Percentiles rank a stretch among this genome's conserved stretches.
Evolutionary conservation across 176 grass and related monocot genomes (phyloP).

Genomic region (Cocos nucifera): DNA sequence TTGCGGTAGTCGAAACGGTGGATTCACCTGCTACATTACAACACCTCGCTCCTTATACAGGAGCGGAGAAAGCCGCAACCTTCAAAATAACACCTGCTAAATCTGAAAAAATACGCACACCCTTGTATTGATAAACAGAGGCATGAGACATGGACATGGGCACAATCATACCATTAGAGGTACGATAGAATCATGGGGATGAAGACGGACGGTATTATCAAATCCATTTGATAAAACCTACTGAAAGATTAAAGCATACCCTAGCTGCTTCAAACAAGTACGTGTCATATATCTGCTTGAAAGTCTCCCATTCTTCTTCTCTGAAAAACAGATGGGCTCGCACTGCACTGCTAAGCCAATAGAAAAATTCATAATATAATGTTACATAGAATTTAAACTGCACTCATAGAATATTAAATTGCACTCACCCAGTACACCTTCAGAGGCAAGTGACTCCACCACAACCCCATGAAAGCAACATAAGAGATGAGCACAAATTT

Average conservation of each 20-base stretch:
- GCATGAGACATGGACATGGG: no score
- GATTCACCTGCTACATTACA: no score
- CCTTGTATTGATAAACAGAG: no score
- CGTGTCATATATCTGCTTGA: constrained; percentile 71
- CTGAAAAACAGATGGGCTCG: constrained; percentile 87
- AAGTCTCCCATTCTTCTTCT: constrained; percentile 85
- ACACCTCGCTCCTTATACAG: no score
- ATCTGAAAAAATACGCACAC: no score
- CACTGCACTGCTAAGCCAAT: constrained; percentile 60
- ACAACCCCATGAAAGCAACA: not conserved
- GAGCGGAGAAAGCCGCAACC: no score
- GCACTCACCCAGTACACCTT: constrained; percentile 26
- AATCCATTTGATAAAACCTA: not conserved
- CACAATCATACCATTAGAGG: no score
- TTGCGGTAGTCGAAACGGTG: no score
- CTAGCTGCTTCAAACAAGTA: constrained; percentile 31
- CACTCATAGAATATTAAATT: constrained; percentile 33
- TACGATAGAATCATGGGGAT: no score
- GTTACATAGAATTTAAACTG: constrained; percentile 23
- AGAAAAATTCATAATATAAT: constrained; percentile 31
- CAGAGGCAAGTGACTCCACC: not conserved
- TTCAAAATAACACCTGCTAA: no score
- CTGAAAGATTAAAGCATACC: no score
- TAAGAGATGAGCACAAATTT: constrained; percentile 24
- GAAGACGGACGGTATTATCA: not conserved